Percentiles rank a stretch among this genome's conserved stretches.
phyloP scores from a whole-genome alignment of 1,284 basidiomycete genomes.

The Trichosporon faecale region DNA sequence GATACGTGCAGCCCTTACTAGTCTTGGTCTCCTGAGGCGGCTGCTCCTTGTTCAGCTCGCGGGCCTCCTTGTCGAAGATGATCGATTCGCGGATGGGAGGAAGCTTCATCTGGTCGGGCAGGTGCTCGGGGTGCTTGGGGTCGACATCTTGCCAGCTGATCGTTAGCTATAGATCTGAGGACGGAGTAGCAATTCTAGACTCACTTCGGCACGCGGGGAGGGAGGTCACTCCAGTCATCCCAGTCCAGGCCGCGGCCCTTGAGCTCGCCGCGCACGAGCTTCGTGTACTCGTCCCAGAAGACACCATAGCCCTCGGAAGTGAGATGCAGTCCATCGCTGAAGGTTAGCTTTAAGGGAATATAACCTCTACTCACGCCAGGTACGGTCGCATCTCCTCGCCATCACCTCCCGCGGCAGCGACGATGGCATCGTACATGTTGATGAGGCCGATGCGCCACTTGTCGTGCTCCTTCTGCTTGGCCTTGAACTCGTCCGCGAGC shows the following conservation, averaged over 20 bases:
- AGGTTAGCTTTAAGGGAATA: neutral
- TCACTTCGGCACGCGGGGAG: conserved; percentile 22
- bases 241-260: conserved; percentile 40
- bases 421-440: conserved; percentile 67
- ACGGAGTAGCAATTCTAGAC: neutral
- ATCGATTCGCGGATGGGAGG: conserved; percentile 16
- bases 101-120: conserved; percentile 16
- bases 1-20: conserved; percentile 1
- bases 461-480: conserved; percentile 13
- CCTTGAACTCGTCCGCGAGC: conserved; percentile 57
- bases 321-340: conserved; percentile 71
- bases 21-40: neutral
- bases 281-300: conserved; percentile 63
- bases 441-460: conserved; percentile 58
- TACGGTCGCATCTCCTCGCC: conserved; percentile 52
- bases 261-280: conserved; percentile 60
- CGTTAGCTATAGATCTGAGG: neutral
- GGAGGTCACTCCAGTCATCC: conserved; percentile 33
- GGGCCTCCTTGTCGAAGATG: neutral
- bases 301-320: conserved; percentile 69
- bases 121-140: conserved; percentile 4
- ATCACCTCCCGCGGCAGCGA: conserved; percentile 57
- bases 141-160: conserved; percentile 20
- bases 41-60: neutral
- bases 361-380: conserved; percentile 19